These are phyloP conservation scores for Agaricus subrufescens DNA, from an alignment of 768 basidiomycete species.

Conservation along the genomic window DNA sequence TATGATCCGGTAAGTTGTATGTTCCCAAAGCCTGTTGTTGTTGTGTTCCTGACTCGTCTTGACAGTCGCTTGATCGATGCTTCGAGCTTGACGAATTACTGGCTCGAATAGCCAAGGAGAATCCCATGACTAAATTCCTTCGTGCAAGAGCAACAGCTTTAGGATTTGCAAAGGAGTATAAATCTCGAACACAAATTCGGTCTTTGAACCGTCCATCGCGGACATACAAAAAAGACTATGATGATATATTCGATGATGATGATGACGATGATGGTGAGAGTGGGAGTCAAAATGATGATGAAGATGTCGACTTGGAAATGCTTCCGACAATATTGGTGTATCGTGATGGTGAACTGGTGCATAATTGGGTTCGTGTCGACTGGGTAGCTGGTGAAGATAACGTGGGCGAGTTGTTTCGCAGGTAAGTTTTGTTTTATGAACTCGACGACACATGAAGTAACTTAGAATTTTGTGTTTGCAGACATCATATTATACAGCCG, in stretches of 20 bases:
- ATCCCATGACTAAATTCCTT: conserved; percentile 77
- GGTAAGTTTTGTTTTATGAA: conserved; percentile 32
- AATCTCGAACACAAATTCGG: conserved; percentile 15
- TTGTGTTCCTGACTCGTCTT: conserved; percentile 4
- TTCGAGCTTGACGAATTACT: conserved; percentile 65
- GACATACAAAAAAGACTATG: conserved; percentile 40
- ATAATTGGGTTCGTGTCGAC: conserved; percentile 85
- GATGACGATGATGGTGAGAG: conserved; percentile 37
- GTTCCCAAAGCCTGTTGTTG: background rate
- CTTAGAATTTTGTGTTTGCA: background rate
- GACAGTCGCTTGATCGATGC: conserved; percentile 72
- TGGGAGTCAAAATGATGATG: conserved; percentile 33
- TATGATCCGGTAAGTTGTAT: conserved; percentile 65
- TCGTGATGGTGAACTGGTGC: conserved; percentile 75
- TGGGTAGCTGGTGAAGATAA: conserved; percentile 76
- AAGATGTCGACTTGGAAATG: conserved; percentile 72
- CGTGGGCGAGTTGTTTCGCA: conserved; percentile 62
- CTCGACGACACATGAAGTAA: background rate
- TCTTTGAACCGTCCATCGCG: conserved; percentile 13
- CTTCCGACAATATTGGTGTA: conserved; percentile 78
- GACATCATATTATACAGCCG: conserved; percentile 3
- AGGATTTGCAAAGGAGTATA: conserved; percentile 49
- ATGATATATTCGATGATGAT: conserved; percentile 37
- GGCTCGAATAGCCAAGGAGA: conserved; percentile 59
- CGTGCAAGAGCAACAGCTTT: conserved; percentile 71